Percentiles rank a stretch among this genome's conserved stretches.
Evolutionary conservation across 805 yeast species (phyloP).

Genomic region (Lipomyces mesembrius): DNA sequence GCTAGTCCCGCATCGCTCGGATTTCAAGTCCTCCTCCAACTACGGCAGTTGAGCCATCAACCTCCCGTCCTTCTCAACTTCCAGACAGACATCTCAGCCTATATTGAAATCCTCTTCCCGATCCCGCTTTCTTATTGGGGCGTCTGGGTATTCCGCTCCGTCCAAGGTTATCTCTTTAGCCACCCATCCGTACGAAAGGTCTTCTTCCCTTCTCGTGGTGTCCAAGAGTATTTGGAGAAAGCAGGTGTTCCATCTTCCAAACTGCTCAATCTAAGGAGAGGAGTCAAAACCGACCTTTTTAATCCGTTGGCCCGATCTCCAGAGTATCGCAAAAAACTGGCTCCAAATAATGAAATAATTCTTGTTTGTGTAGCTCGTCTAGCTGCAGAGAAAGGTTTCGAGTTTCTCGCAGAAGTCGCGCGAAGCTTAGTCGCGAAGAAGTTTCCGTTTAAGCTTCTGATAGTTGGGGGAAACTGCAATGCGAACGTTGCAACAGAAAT

Average conservation of each 20-base stretch:
- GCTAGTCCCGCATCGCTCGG: constrained; percentile 7
- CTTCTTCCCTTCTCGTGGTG: constrained; percentile 9
- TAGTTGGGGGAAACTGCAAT: constrained; percentile 3
- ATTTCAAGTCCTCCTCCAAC: constrained; percentile 5
- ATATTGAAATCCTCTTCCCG: constrained; percentile 6
- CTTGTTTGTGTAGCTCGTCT: constrained; percentile 4
- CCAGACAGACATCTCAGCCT: constrained; percentile 6
- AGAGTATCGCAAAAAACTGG: constrained; percentile 4
- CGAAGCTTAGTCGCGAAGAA: not conserved
- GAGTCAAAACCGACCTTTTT: constrained; percentile 7
- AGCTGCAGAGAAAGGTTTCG: constrained; percentile 8
- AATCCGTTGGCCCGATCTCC: constrained; percentile 5
- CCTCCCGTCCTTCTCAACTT: constrained; percentile 7
- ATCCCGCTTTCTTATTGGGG: constrained; percentile 8
- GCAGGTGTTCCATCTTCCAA: constrained; percentile 4
- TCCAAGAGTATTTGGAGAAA: constrained; percentile 5
- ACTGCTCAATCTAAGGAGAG: constrained; percentile 6
- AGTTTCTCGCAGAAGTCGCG: constrained; percentile 8
- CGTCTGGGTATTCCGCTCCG: constrained; percentile 5
- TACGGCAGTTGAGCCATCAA: constrained; percentile 4
- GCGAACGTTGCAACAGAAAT: not conserved
- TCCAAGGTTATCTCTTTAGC: constrained; percentile 9
- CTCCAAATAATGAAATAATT: constrained; percentile 5
- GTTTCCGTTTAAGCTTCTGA: constrained; percentile 5
- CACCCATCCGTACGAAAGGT: constrained; percentile 6